Base-by-base conservation (phyloP, 1,139 yeast species). In the Yamadazyma atlantica region DNA sequence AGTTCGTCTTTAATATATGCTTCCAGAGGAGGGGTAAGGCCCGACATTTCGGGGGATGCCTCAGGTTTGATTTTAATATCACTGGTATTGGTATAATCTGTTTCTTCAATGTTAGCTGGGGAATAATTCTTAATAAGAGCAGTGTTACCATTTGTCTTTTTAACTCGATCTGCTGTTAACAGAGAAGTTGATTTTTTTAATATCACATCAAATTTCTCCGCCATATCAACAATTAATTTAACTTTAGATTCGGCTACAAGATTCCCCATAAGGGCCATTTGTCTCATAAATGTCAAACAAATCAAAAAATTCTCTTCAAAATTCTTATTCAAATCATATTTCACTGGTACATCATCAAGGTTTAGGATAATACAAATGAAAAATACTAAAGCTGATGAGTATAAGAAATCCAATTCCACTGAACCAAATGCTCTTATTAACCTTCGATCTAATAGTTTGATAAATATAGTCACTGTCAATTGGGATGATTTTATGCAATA, bases 321-420 rank as follows among this genome's bases (percentile, higher is more conserved):
- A 1, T 53, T 35, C 32, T 43, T 44, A 13, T 42, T 37, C n/a
- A 29, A 29, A 12, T 29, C 32, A 19, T 11, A 19, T 4, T 11
- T 18, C 6, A 17, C 13, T 4, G 24, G 23, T 3, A 18, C 9
- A 6, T 29, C 25, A 11, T 38, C 37, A 11, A 53, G 42, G 24
- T 46, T 46, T 9, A 60, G 32, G 7, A 60, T 39, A 19, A 58
- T 31, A 19, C 60, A 52, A 13, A 60, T 58, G 3, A 58, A 41
- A 23, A 58, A 56, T 5, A 57, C 48, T 31, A 60, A 46, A 4
- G 58, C 42, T 11, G 52, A 44, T 13, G 59, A 49, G 36, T 51
- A 54, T 10, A 60, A 43, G 35, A 47, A 59, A 40, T 60, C 66
- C 34, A 60, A 46, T 24, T 60, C 66, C 0, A 62, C 53, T 30